These are phyloP conservation scores for Sporothrix humicola DNA, from an alignment of 2,329 filamentous ascomycete genomes.

Conservation along the genomic window DNA sequence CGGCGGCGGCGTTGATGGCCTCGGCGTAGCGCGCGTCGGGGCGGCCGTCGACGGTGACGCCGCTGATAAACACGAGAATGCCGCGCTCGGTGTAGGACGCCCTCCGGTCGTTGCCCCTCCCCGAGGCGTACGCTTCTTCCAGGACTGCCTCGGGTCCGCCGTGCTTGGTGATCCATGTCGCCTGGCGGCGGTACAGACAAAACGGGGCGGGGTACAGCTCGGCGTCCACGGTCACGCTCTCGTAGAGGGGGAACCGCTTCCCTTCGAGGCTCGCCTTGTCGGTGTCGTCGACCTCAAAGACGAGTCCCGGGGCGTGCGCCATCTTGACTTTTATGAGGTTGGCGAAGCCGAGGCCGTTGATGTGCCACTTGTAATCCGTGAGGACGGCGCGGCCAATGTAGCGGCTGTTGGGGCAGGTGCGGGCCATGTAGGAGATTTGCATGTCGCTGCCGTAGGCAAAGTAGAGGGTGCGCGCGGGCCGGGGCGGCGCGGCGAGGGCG, in stretches of 20 bases:
- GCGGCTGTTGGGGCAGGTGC: slow-evolving; percentile 24
- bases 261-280: background rate
- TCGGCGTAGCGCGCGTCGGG: slow-evolving; percentile 15
- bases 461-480: slow-evolving; percentile 22
- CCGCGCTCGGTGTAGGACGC: background rate
- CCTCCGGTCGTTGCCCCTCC: background rate
- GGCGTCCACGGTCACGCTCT: background rate
- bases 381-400: slow-evolving; percentile 33
- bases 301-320: slow-evolving; percentile 26
- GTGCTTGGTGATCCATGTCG: slow-evolving; percentile 24
- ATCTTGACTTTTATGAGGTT: slow-evolving; percentile 13
- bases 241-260: background rate
- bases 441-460: slow-evolving; percentile 34
- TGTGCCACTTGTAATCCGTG: slow-evolving; percentile 30
- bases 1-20: slow-evolving; percentile 22
- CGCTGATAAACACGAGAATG: background rate
- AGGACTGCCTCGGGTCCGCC: slow-evolving; percentile 31
- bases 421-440: slow-evolving; percentile 31
- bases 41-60: background rate
- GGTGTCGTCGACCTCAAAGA: slow-evolving; percentile 18
- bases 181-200: slow-evolving; percentile 29
- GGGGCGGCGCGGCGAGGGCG: background rate
- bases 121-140: background rate
- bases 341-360: slow-evolving; percentile 25
- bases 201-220: slow-evolving; percentile 29